Base-by-base conservation (phyloP, 768 basidiomycete species). In the Termitomyces sp. region DNA sequence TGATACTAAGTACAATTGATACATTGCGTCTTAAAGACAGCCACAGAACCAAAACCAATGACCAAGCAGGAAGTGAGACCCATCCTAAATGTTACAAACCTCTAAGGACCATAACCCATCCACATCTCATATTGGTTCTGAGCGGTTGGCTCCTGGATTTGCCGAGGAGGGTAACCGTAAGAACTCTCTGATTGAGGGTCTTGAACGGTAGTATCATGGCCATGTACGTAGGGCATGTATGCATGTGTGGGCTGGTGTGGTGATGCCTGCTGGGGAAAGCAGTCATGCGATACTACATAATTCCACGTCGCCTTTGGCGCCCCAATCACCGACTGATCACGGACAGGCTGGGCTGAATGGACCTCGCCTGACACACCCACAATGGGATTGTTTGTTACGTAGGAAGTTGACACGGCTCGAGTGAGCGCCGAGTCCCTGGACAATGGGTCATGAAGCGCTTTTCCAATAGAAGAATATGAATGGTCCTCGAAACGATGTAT, bases 51-150 rank as follows among this genome's bases (percentile, higher is more conserved):
- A 36, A 56, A 28, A 40, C 3, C 28, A 22, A 16, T 24, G 38
- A 38, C 4, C 13, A 22, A 55, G 35, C 28, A 12, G 18, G 3
- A 24, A 26, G 10, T 10, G 16, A 45, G 38, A 20, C 30, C 38
- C 56, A 30, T 57, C 7, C 3, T 22, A 35, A 24, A 50, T 38
- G 8, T 16, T 22, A 47, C 26, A 43, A 20, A 42, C 6, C n/a
- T 45, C 18, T 55, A 60, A 26, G 58, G 28, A 8, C 68, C 70
- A 36, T 75, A 70, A 43, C 70, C 66, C 30, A 64, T 58, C 77
- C 77, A 78, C 48, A 72, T 66, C 33, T 77, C 75, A 9, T 73
- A 71, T 54, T 74, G 74, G 55, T 65, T 70, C 55, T 65, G 65
- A 26, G 35, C 22, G 3, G 46, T 42, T 12, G 26, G 58, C 57